phyloP scores from a whole-genome alignment of 2,329 filamentous ascomycete species.

The Fragosphaeria purpurea region DNA sequence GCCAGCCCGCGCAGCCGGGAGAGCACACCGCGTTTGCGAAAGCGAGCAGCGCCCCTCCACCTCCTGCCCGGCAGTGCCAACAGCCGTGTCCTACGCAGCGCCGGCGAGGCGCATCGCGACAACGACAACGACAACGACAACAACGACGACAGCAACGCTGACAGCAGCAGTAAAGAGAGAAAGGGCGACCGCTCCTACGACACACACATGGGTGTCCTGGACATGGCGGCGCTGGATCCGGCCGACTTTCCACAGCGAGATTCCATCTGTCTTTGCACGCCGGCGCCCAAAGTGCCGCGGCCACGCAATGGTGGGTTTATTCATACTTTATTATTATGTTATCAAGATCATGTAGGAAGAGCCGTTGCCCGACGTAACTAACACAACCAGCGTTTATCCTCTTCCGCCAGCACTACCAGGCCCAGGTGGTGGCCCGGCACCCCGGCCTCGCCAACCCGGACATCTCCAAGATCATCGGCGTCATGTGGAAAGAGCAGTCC shows the following conservation, averaged over 20 bases:
- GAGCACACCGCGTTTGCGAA: too few relatives aligned
- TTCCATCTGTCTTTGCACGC: conserved; percentile 46
- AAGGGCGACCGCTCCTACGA: too few relatives aligned
- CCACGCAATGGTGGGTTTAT: conserved; percentile 46
- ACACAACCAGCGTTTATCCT: conserved; percentile 80
- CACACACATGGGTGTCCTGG: background rate
- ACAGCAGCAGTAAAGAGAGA: too few relatives aligned
- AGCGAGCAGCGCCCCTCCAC: too few relatives aligned
- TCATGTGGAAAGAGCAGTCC: conserved; percentile 75
- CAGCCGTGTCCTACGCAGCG: too few relatives aligned
- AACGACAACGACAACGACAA: conserved; percentile 8
- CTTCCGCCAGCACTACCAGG: conserved; percentile 88
- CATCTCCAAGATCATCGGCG: conserved; percentile 93
- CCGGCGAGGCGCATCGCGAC: background rate
- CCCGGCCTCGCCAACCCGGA: conserved; percentile 91
- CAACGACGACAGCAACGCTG: too few relatives aligned
- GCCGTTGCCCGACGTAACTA: background rate
- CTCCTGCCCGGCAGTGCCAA: too few relatives aligned
- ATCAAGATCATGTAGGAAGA: background rate
- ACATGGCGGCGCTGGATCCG: background rate
- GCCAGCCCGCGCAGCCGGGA: too few relatives aligned
- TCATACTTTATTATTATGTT: background rate
- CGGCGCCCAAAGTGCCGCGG: conserved; percentile 46
- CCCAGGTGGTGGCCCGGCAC: conserved; percentile 66
- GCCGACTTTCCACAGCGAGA: conserved; percentile 20